phyloP scores from a whole-genome alignment of 257 asterid genomes.

The Euphrasia confusa region DNA sequence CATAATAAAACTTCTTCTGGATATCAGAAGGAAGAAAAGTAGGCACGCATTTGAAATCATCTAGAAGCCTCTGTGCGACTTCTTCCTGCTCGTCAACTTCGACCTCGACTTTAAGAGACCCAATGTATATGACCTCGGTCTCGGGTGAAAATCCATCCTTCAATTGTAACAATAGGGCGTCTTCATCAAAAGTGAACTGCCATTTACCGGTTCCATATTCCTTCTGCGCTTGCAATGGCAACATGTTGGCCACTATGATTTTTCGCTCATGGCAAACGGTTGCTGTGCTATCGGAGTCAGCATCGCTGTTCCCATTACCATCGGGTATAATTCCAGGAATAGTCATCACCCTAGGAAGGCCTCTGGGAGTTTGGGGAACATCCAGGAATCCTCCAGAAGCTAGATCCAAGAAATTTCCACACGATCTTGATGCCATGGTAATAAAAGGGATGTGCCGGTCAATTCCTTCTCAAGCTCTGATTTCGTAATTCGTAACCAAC shows the following conservation, averaged over 20 bases:
- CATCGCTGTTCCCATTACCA: slow-evolving; percentile 53
- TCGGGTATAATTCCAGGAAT: slow-evolving; percentile 68
- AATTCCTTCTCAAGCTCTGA: slow-evolving; percentile 18
- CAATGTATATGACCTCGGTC: slow-evolving; percentile 68
- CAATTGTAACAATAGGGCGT: slow-evolving; percentile 65
- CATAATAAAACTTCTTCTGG: slow-evolving; percentile 65
- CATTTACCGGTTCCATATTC: slow-evolving; percentile 55
- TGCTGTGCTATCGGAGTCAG: slow-evolving; percentile 62
- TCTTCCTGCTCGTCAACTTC: slow-evolving; percentile 79
- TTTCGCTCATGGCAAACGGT: slow-evolving; percentile 53
- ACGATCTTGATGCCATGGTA: slow-evolving; percentile 62
- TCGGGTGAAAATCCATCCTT: slow-evolving; percentile 84
- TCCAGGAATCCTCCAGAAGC: slow-evolving; percentile 51
- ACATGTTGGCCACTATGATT: slow-evolving; percentile 78
- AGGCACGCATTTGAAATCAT: slow-evolving; percentile 78
- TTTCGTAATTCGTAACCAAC: slow-evolving; percentile 3
- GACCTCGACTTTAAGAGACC: slow-evolving; percentile 77
- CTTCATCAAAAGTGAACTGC: slow-evolving; percentile 69
- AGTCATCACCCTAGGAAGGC: slow-evolving; percentile 72
- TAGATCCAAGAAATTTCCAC: slow-evolving; percentile 60
- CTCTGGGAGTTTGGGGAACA: slow-evolving; percentile 67
- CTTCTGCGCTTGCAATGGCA: slow-evolving; percentile 67
- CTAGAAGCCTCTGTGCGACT: slow-evolving; percentile 66
- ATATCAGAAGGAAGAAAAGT: slow-evolving; percentile 73
- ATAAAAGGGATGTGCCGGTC: slow-evolving; percentile 15